These are phyloP conservation scores for Oryza rufipogon DNA, from an alignment of 176 grass and related monocot species.

Conservation along the genomic window DNA sequence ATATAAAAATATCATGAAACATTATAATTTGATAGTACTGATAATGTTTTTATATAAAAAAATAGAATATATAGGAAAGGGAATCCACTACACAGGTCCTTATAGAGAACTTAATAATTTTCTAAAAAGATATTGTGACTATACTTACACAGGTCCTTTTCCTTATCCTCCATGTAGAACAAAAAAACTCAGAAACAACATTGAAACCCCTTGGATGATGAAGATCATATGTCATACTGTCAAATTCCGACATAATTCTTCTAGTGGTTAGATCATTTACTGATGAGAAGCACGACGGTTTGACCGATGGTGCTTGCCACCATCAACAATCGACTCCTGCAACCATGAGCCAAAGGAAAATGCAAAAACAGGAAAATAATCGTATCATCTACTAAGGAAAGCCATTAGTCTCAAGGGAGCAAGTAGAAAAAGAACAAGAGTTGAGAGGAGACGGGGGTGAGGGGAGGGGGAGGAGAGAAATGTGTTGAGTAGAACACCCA, in stretches of 20 bases:
- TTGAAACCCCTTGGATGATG: background rate
- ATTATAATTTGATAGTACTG: background rate
- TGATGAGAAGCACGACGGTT: background rate
- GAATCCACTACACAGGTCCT: background rate
- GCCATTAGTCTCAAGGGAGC: background rate
- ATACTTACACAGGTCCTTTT: background rate
- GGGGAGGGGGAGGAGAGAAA: background rate
- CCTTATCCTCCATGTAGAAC: background rate
- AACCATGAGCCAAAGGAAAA: background rate
- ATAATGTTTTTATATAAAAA: background rate
- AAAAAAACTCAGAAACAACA: background rate
- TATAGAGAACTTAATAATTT: background rate
- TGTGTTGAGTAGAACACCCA: background rate
- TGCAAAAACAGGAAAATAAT: background rate
- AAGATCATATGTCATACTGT: background rate
- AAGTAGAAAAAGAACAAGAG: background rate
- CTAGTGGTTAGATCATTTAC: background rate
- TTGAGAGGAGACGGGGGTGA: background rate
- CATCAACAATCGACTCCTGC: background rate
- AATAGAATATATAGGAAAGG: background rate
- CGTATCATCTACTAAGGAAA: background rate
- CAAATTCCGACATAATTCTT: background rate
- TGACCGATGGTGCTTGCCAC: background rate
- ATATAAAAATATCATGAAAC: background rate
- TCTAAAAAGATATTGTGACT: background rate